Evolutionary conservation across 805 yeast species (phyloP).

Genomic region (Peterozyma xylosa): DNA sequence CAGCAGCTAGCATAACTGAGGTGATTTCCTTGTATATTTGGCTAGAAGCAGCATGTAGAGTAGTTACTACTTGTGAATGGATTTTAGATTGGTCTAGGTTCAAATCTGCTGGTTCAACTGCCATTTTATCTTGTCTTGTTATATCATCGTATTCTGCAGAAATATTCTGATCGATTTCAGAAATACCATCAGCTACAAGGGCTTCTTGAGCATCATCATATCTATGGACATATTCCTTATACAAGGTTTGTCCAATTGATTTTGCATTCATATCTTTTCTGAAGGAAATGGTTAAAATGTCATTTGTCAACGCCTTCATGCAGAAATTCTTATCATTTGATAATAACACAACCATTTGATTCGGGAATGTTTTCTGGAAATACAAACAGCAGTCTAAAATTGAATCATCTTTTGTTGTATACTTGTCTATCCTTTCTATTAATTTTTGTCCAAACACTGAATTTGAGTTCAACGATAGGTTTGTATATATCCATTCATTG

Average conservation of each 20-base stretch:
- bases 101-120: constrained; percentile 8
- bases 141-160: not conserved
- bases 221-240: not conserved
- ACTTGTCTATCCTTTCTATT: constrained; percentile 40
- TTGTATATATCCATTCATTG: constrained; percentile 66
- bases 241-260: constrained; percentile 28
- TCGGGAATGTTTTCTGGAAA: constrained; percentile 31
- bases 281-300: constrained; percentile 53
- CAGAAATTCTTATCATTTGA: constrained; percentile 86
- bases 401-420: constrained; percentile 62
- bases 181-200: too few relatives aligned
- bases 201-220: not conserved
- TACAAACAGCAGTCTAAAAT: constrained; percentile 80
- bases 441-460: constrained; percentile 60
- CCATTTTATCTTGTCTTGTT: not conserved
- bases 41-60: constrained; percentile 11
- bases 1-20: constrained; percentile 32
- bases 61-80: not conserved
- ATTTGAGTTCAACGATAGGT: constrained; percentile 43
- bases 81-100: too few relatives aligned
- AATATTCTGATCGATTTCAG: too few relatives aligned
- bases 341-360: constrained; percentile 46
- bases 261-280: constrained; percentile 35
- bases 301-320: constrained; percentile 64
- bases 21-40: constrained; percentile 33